Base-by-base conservation (phyloP, 1,284 basidiomycete species). In the Heterobasidion annosum region DNA sequence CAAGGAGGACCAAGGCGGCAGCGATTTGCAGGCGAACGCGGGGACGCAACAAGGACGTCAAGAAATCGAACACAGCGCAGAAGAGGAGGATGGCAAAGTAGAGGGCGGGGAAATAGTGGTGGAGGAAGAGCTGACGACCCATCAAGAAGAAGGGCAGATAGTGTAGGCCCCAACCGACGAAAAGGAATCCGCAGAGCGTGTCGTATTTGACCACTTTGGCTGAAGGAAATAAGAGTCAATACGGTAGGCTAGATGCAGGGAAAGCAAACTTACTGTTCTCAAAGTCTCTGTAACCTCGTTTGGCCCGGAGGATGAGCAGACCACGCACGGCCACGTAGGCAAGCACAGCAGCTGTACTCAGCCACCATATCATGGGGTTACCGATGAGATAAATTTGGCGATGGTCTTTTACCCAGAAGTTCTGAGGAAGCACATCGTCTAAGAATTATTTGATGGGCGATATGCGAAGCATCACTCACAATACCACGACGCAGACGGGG, bases 351-450 rank as follows among this genome's bases (percentile, higher is more conserved):
- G 84, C 64, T 0, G 88, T 85, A 61, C 91, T 88, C 19, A 85
- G 70, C 79, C 87, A 97, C 95, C 96, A 98, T 18, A 97, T 78
- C 57, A 95, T 75, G 0, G 94, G 93, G 68, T 98, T 99, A 7
- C 96, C 96, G 34, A 98, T 78, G 46, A 99, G 79, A 70, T 99
- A 99, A 57, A 99, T 89, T 66, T 98, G 96, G 40, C 82, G 80
- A 67, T 98, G 88, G 58, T 98, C 91, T 69, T 95, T 94, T 45
- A 96, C 93, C 97, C 97, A 99, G 73, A 98, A 99, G 73, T 95
- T 94, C 88, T 91, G 59, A 34, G 34, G 34, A 50, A 34, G 16
- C 16, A 19, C 6, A 44, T 32, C 33, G 5, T 12, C 25, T 13
- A 43, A 45, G 10, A 13, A 34, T 13, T n/a, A 15, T n/a, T 8